Evolutionary conservation across 768 basidiomycete genomes (phyloP).

Genomic region (Glaciozyma martinii): DNA sequence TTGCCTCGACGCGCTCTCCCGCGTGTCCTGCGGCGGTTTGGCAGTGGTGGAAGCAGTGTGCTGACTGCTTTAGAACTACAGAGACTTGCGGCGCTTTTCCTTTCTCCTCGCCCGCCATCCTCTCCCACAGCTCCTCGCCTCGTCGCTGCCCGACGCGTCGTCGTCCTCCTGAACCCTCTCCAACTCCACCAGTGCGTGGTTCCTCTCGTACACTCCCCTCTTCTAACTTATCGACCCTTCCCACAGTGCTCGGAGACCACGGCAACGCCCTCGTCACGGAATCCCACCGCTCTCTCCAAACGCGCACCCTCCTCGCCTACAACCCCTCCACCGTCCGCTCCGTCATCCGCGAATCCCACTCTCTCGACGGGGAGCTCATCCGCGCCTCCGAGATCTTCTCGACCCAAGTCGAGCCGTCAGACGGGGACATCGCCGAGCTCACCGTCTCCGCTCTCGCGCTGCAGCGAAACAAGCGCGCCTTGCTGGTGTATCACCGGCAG

Average conservation of each 20-base stretch:
- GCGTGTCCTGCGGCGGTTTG: no score
- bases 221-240: no score
- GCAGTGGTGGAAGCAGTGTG: no score
- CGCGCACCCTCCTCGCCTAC: slow-evolving; percentile 80
- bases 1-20: no score
- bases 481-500: slow-evolving; percentile 85
- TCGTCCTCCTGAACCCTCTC: no score
- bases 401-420: slow-evolving; percentile 1
- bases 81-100: no score
- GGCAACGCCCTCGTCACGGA: slow-evolving; percentile 80
- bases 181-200: no score
- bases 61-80: no score
- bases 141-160: no score
- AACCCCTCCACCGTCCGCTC: slow-evolving; percentile 78
- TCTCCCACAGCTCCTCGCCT: no score
- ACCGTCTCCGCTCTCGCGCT: slow-evolving; percentile 83
- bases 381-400: slow-evolving; percentile 15
- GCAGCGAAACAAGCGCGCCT: slow-evolving; percentile 86
- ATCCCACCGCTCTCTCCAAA: slow-evolving; percentile 71
- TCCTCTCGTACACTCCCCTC: no score
- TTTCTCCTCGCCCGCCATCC: no score
- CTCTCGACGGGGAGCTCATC: slow-evolving; percentile 47
- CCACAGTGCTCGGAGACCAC: slow-evolving; percentile 53
- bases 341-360: slow-evolving; percentile 82
- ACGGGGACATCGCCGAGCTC: slow-evolving; percentile 42